Percentiles rank a stretch among this genome's conserved stretches.
phyloP scores from a whole-genome alignment of 257 asterid genomes.

The Solanum verrucosum region DNA sequence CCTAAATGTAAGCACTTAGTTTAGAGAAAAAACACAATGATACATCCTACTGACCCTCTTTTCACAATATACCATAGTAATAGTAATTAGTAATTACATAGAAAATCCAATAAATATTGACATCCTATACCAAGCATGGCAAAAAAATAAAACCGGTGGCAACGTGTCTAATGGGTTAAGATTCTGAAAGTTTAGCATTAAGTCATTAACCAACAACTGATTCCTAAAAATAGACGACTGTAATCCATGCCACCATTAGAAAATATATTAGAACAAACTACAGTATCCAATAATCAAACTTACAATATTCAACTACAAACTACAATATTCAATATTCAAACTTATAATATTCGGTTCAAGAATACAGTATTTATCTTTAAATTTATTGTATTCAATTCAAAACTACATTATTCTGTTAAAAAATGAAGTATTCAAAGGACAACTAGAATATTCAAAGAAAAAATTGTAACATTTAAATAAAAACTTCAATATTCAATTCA shows the following conservation, averaged over 20 bases:
- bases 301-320: neutral
- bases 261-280: neutral
- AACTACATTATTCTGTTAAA: neutral
- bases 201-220: neutral
- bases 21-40: neutral
- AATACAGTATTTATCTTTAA: neutral
- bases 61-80: neutral
- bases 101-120: neutral
- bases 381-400: neutral
- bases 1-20: neutral
- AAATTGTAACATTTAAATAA: neutral
- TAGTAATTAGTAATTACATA: neutral
- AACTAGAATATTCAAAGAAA: neutral
- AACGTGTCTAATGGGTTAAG: neutral
- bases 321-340: neutral
- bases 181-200: neutral
- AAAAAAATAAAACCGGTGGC: neutral
- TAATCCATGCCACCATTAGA: neutral
- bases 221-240: neutral
- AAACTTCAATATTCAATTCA: neutral
- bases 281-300: neutral
- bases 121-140: neutral
- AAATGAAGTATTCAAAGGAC: neutral
- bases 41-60: neutral
- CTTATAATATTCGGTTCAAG: neutral